phyloP scores from a whole-genome alignment of 495 filamentous ascomycete species.

The Haplographium delicatum region DNA sequence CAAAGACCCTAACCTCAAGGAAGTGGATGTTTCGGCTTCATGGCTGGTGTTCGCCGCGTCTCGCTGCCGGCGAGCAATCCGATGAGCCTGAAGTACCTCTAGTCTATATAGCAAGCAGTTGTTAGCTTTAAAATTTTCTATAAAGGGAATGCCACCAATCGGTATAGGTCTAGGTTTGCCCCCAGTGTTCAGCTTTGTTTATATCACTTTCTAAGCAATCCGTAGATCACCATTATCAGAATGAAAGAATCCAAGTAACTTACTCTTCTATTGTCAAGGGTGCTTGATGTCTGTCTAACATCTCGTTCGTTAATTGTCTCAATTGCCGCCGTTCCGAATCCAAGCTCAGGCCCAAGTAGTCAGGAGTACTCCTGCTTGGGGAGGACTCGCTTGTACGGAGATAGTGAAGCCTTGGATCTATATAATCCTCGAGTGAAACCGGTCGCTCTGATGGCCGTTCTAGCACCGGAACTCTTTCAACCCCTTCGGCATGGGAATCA shows the following conservation, averaged over 20 bases:
- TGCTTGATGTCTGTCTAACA: constrained; percentile 23
- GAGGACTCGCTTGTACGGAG: constrained; percentile 20
- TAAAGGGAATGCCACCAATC: too few relatives aligned
- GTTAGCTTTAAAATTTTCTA: too few relatives aligned
- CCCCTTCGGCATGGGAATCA: constrained; percentile 50
- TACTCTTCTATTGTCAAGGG: constrained; percentile 40
- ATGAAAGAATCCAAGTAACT: neutral
- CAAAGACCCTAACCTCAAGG: constrained; percentile 2
- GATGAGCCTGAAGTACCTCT: constrained; percentile 42
- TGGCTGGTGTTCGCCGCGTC: constrained; percentile 25
- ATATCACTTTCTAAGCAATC: too few relatives aligned
- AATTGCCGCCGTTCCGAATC: constrained; percentile 24
- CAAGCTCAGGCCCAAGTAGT: constrained; percentile 18
- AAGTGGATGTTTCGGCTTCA: constrained; percentile 2
- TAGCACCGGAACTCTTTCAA: constrained; percentile 19
- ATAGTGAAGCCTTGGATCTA: constrained; percentile 23
- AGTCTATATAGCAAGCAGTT: too few relatives aligned
- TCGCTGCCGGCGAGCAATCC: constrained; percentile 39
- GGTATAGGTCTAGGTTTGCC: too few relatives aligned
- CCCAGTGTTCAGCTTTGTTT: too few relatives aligned
- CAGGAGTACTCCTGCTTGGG: constrained; percentile 18
- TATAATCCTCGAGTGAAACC: constrained; percentile 6
- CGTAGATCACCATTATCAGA: too few relatives aligned
- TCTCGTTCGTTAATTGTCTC: constrained; percentile 15
- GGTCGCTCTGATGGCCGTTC: too few relatives aligned